A percentile compares a stretch with the other conserved stretches of the same genome.
These are phyloP conservation scores for Pseudopediastrum boryanum DNA, from an alignment of 139 green algal species.

Conservation along the genomic window DNA sequence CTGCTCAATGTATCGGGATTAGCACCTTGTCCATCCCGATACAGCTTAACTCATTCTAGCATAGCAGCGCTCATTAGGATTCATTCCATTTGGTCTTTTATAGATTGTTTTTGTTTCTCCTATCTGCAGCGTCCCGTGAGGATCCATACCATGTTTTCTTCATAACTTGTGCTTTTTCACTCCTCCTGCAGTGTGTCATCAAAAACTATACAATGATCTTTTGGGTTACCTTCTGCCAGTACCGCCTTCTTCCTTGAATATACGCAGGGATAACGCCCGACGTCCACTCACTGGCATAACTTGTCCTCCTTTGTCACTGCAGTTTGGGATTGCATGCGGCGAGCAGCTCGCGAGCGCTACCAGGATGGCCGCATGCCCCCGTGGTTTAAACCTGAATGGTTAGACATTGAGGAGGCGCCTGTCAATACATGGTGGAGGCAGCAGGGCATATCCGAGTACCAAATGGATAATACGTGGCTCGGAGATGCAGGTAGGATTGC, in stretches of 20 bases:
- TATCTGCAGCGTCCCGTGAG: background rate
- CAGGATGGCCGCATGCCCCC: constrained; percentile 48
- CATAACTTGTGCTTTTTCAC: background rate
- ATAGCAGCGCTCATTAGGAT: too few species aligned
- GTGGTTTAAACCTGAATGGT: constrained; percentile 56
- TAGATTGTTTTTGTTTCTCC: too few species aligned
- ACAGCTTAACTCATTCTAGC: too few species aligned
- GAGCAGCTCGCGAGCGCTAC: constrained; percentile 33
- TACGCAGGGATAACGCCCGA: background rate
- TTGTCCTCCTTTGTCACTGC: background rate
- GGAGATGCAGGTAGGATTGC: too few species aligned
- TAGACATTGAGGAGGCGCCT: constrained; percentile 52
- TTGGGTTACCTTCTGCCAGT: background rate
- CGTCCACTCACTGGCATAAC: background rate
- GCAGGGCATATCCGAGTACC: constrained; percentile 27
- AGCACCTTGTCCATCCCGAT: too few species aligned
- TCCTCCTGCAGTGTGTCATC: background rate
- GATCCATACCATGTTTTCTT: background rate
- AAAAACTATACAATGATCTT: background rate
- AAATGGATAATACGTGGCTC: constrained; percentile 26
- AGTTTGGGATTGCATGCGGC: constrained; percentile 64
- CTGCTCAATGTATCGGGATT: too few species aligned
- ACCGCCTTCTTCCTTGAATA: background rate
- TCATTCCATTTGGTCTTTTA: too few species aligned
- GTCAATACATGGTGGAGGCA: constrained; percentile 42